Evolutionary conservation across 2,329 filamentous ascomycete genomes (phyloP), one percentile per base, ranked within the genome.

Genomic region (Botrytis paeoniae): DNA sequence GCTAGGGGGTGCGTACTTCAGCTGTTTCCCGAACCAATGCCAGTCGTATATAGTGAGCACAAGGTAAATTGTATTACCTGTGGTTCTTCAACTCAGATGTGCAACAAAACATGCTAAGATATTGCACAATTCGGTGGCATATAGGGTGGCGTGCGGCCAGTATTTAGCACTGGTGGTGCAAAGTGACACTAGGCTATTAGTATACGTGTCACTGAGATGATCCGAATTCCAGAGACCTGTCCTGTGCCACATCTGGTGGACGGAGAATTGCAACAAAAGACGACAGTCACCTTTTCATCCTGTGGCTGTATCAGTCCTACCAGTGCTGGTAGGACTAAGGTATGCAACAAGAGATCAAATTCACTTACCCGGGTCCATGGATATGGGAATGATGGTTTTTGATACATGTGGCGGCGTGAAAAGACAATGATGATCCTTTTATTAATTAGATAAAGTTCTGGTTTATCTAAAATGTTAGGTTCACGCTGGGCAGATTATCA

Each of bases 241-340:
- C 29, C 9, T 32, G 65, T 68, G 29, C 9, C 7, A 68, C 65
- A 41, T 37, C 25, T 57, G 48, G 16, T 57, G 48, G 48, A 54
- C 37, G 32, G 48, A 57, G 64, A 68, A 10, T n/a, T 57, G 48
- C 64, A 54, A 57, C 48, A 68, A 32, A 57, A 54, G 48, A 57
- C 39, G 39, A 20, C 25, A 22, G 8, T 57, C n/a, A 41, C 18
- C 39, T 41, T 16, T 35, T 8, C 25, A 39, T 29, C 5, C 0
- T 6, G 35, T 41, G 48, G 48, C 64, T 68, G 48, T 48, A 41
- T 57, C 9, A 18, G 64, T 68, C 14, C 64, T 57, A 68, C 64
- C 10, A 16, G 0, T 22, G 64, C 3, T 41, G 43, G 35, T 68
- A 57, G 45, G 64, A 68, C 48, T 41, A 7, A 68, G 64, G 57